Percentiles rank a stretch among this genome's conserved stretches.
Evolutionary conservation across 352 stramenopile genomes (phyloP).

Genomic region (Aphanomyces stellatus): DNA sequence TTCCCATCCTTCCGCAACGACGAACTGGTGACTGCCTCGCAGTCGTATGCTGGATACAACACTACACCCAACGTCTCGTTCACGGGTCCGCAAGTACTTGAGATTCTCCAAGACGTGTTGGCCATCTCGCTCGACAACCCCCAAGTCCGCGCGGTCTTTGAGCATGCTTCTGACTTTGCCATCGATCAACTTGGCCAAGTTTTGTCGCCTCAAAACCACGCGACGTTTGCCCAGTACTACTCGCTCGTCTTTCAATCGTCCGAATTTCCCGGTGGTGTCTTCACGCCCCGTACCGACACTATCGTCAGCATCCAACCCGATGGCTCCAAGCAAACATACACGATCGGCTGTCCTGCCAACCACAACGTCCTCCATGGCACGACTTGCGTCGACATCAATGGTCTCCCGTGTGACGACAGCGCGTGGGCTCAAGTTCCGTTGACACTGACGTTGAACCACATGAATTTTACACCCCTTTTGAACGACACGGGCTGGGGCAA

Average conservation of each 20-base stretch:
- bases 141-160: conserved; percentile 25
- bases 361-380: neutral
- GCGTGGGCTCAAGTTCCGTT: neutral
- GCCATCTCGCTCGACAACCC: conserved; percentile 21
- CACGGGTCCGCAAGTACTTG: conserved; percentile 19
- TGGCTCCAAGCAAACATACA: neutral
- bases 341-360: neutral
- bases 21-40: conserved; percentile 9
- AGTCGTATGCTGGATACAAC: neutral
- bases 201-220: conserved; percentile 25
- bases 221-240: conserved; percentile 27
- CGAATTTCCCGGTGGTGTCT: conserved; percentile 25
- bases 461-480: neutral
- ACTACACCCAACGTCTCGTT: neutral
- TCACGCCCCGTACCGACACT: neutral
- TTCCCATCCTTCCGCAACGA: conserved; percentile 27
- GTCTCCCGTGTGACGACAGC: neutral
- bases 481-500: neutral
- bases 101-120: conserved; percentile 23
- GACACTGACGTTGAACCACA: neutral
- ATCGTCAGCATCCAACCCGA: neutral
- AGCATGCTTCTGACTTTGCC: conserved; percentile 22
- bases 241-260: conserved; percentile 28
- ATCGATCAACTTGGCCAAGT: conserved; percentile 27
- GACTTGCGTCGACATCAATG: neutral